Percentiles rank a stretch among this genome's conserved stretches.
phyloP scores from a whole-genome alignment of 352 stramenopile species.

The Blastocystis sp. region DNA sequence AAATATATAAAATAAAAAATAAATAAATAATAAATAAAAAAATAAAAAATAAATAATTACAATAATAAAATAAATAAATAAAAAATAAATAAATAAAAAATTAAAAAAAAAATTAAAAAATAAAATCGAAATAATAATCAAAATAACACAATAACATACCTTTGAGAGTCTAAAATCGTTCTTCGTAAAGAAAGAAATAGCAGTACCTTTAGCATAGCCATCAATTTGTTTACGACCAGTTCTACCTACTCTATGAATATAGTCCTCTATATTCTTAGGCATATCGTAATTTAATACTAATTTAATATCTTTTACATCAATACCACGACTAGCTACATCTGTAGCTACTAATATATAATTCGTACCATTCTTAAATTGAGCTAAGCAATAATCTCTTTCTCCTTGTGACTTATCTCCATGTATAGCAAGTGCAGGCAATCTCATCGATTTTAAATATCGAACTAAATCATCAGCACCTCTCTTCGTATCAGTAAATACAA shows the following conservation, averaged over 20 bases:
- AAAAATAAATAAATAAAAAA: too few species aligned
- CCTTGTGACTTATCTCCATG: conserved; percentile 95
- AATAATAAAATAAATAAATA: too few species aligned
- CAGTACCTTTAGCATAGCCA: conserved; percentile 52
- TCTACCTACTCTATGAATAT: conserved; percentile 90
- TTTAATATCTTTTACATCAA: conserved; percentile 96
- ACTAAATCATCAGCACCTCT: conserved; percentile 83
- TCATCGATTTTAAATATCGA: conserved; percentile 66
- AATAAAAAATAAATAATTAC: too few species aligned
- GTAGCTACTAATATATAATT: conserved; percentile 85
- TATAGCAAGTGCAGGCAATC: conserved; percentile 82
- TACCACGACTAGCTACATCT: conserved; percentile 89
- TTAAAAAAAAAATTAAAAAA: too few species aligned
- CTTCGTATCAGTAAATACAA: conserved; percentile 99
- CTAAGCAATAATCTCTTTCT: conserved; percentile 83
- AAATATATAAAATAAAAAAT: too few species aligned
- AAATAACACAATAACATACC: too few species aligned
- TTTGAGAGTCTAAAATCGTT: too few species aligned
- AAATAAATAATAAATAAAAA: too few species aligned
- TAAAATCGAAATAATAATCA: too few species aligned
- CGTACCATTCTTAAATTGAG: conserved; percentile 82
- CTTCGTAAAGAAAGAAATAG: conserved; percentile 76
- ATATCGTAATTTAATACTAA: conserved; percentile 99
- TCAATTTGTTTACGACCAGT: conserved; percentile 72
- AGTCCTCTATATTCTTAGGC: conserved; percentile 90